Evolutionary conservation across 1,139 yeast species (phyloP), one percentile per base, ranked within the genome.

Genomic region (Pichia norvegensis): DNA sequence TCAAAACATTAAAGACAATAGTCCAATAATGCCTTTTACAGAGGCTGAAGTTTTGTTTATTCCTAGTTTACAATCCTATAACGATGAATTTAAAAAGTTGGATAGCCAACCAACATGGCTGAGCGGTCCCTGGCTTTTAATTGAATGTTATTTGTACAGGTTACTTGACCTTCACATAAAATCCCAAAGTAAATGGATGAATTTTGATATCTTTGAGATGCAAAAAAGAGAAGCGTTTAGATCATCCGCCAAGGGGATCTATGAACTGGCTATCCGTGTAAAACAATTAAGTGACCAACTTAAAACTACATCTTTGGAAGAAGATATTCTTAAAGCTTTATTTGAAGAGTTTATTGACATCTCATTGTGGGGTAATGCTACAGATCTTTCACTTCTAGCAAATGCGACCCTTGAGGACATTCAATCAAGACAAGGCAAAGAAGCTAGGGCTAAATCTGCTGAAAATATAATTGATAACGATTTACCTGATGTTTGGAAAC

Each of bases 291-390:
- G 67, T 29, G 52, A 65, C 36, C 71, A 73, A 56, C 55, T 71
- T 22, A 54, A 42, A 14, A n/a, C 27, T 10, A 14, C 49, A 13
- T 4, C 16, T 2, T 16, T 36, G 7, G 55, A 50, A 49, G 27
- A 21, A 6, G 56, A 57, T 14, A 55, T 58, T 17, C 67, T 83
- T 52, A 62, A 72, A 51, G 60, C 76, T n/a, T 65, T 80, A 43
- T 83, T 83, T 66, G 73, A 73, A 52, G 98, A 94, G 62, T 85
- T 88, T 57, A 67, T 85, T 40, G 96, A 88, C 60, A 79, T 92
- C 51, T 85, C 97, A 0, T 70, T 92, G 48, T 92, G 98, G 98
- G 99, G 99, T 22, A 92, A 92, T 65, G 97, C 97, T 22, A 87
- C 97, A 7, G 99, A 92, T 66, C 73, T 92, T 59, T 87, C 97